Base-by-base conservation (phyloP, 2,329 filamentous ascomycete species). In the Ophiobolus disseminans region DNA sequence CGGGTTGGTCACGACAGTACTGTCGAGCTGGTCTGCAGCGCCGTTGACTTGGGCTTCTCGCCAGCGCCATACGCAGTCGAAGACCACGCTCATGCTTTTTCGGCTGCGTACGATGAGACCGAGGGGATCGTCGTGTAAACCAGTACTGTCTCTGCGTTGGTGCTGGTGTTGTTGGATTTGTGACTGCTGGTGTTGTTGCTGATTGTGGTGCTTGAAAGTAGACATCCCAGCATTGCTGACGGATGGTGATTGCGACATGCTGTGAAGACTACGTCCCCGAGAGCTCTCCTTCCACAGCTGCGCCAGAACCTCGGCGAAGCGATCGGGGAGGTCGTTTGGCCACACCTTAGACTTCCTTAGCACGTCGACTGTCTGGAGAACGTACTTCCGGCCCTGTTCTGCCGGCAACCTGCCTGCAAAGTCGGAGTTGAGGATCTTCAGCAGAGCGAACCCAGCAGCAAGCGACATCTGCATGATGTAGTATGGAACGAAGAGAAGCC, bases 401-500 rank as follows among this genome's bases (percentile, higher is more conserved):
- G 89, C 84, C n/a, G 66, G 68, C 9, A 73, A 40, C 25, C 86
- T 85, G 58, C 82, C 82, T 31, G 86, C 81, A 61, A 92, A 92
- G 16, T 89, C 91, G 40, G 86, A 84, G 74, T 92, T 86, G 47
- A 93, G 79, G 64, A 88, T 76, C 60, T 92, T 93, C 53, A 92
- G 80, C 38, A 94, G 76, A 1, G 88, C 86, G 62, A 91, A 91
- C 3, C 87, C 86, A 4, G 87, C 88, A 2, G 89, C 89, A n/a
- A 92, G 84, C 47, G 91, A 84, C 87, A 93, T 92, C 72, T 93
- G 89, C 67, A 91, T 86, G 42, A 93, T 84, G 70, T 92, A 92
- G 68, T 88, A 90, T 56, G 84, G 87, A 20, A 85, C 82, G 62
- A 88, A 86, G 40, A 82, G 81, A 21, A 91, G 76, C 40, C 87